Base-by-base conservation (phyloP, 768 basidiomycete genomes). In the Collybia sordida region DNA sequence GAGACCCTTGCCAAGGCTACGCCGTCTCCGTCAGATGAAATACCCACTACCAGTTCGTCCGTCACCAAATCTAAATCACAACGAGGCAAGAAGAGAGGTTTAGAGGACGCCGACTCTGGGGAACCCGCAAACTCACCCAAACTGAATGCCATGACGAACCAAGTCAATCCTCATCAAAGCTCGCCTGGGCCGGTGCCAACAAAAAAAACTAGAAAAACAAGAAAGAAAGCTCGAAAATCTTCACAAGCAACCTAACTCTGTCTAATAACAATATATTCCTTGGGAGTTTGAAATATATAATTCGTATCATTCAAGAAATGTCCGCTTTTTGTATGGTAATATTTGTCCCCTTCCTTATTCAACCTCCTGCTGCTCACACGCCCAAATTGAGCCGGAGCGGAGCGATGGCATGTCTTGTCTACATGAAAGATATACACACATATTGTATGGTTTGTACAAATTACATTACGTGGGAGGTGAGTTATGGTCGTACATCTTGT, bases 191-290 rank as follows among this genome's bases (percentile, higher is more conserved):
- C 45, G 51, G 45, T 18, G 23, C 35, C 49, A 40, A 45, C n/a
- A 22, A 62, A 58, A 52, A 61, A 63, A 38, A 18, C 57, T n/a
- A 68, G 70, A 54, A 70, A 68, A 49, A 45, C 56, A 40, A 68
- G 70, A 62, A 70, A 67, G 56, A 72, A 69, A 51, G 53, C 55
- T 39, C 68, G 62, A 52, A 68, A 64, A 63, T 57, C 54, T 7
- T 36, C 43, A 48, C 50, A 2, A 38, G 34, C 46, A 6, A 28
- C 21, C 23, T 52, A 38, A 52, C 14, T 40, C 39, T n/a, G n/a
- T 34, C 23, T 24, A 15, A 25, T 27, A 18, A 42, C 21, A 21
- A 12, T 21, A 21, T 23, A 43, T 36, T 45, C 19, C 12, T 49
- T 22, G 41, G 46, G 22, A 38, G 37, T 28, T 31, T 18, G 14